These are phyloP conservation scores for Dichomitus squalens DNA, from an alignment of 1,284 basidiomycete species.

Conservation along the genomic window DNA sequence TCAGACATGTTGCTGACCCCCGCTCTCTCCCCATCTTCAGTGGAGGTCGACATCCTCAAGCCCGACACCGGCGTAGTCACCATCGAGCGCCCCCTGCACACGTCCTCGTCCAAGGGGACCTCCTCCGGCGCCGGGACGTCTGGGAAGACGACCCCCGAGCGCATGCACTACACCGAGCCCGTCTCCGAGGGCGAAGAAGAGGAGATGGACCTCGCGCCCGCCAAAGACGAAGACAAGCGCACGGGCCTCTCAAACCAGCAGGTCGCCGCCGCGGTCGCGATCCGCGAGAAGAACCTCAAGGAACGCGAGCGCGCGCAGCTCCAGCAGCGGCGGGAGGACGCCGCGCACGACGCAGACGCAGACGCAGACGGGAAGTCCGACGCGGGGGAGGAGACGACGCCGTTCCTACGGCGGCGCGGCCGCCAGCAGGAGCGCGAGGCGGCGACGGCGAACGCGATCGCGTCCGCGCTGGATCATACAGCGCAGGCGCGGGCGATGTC, in stretches of 20 bases:
- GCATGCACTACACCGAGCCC: constrained; percentile 75
- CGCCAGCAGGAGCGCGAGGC: constrained; percentile 12
- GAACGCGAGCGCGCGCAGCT: constrained; percentile 36
- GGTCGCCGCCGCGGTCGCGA: constrained; percentile 79
- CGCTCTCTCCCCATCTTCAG: constrained; percentile 40
- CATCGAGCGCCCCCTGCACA: constrained; percentile 72
- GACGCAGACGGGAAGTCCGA: constrained; percentile 32
- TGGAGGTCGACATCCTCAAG: constrained; percentile 94
- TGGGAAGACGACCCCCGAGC: constrained; percentile 52
- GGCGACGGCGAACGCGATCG: constrained; percentile 11
- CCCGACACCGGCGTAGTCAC: constrained; percentile 76
- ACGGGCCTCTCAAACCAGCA: constrained; percentile 74
- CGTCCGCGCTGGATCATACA: constrained; percentile 25
- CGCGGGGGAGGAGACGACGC: constrained; percentile 44
- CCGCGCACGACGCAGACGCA: too few species aligned
- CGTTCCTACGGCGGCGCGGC: constrained; percentile 37
- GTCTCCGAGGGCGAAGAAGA: constrained; percentile 91
- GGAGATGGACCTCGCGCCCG: constrained; percentile 64
- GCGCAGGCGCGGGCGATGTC: constrained; percentile 50
- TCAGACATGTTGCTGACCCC: neutral
- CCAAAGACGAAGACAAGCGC: constrained; percentile 78
- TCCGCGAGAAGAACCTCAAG: constrained; percentile 78
- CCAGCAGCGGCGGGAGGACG: constrained; percentile 4
- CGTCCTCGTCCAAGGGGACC: constrained; percentile 45
- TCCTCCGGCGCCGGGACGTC: constrained; percentile 47